These are phyloP conservation scores for Exophiala viscosa DNA, from an alignment of 2,329 filamentous ascomycete species.

Conservation along the genomic window DNA sequence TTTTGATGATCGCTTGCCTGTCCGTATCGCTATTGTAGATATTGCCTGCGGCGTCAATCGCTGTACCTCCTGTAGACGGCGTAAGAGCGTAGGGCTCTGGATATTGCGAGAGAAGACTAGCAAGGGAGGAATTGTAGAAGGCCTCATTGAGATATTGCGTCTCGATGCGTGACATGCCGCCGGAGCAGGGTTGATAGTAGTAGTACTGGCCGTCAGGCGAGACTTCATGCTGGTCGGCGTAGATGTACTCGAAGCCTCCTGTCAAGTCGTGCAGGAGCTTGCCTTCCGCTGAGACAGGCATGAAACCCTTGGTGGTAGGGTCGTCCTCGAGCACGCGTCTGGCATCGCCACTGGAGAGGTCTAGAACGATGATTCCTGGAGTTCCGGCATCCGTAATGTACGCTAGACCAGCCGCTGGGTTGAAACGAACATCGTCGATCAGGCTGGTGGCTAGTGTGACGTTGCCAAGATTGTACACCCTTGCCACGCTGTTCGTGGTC, in stretches of 20 bases:
- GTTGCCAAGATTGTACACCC: conserved; percentile 34
- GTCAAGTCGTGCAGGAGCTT: conserved; percentile 27
- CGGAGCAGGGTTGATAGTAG: conserved; percentile 39
- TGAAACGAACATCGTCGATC: conserved; percentile 39
- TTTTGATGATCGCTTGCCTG: conserved; percentile 15
- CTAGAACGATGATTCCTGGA: conserved; percentile 29
- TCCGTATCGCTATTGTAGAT: conserved; percentile 38
- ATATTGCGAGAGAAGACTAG: conserved; percentile 28
- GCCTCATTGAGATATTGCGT: conserved; percentile 35
- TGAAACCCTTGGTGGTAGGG: conserved; percentile 28
- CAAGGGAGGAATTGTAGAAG: conserved; percentile 34
- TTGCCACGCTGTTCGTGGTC: conserved; percentile 33
- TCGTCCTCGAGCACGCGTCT: conserved; percentile 31
- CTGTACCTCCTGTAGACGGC: conserved; percentile 37
- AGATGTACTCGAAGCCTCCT: conserved; percentile 28
- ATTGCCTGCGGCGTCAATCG: conserved; percentile 38
- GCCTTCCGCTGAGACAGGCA: conserved; percentile 34
- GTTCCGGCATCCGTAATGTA: conserved; percentile 29
- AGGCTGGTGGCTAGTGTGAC: conserved; percentile 28
- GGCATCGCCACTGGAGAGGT: conserved; percentile 29
- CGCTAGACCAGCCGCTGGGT: conserved; percentile 24
- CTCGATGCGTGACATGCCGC: conserved; percentile 36
- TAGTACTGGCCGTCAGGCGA: conserved; percentile 37
- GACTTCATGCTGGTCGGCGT: conserved; percentile 40
- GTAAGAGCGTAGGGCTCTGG: conserved; percentile 34